Evolutionary conservation across 2,329 filamentous ascomycete genomes (phyloP), one percentile per base, ranked within the genome.

Genomic region (Periconia digitata): DNA sequence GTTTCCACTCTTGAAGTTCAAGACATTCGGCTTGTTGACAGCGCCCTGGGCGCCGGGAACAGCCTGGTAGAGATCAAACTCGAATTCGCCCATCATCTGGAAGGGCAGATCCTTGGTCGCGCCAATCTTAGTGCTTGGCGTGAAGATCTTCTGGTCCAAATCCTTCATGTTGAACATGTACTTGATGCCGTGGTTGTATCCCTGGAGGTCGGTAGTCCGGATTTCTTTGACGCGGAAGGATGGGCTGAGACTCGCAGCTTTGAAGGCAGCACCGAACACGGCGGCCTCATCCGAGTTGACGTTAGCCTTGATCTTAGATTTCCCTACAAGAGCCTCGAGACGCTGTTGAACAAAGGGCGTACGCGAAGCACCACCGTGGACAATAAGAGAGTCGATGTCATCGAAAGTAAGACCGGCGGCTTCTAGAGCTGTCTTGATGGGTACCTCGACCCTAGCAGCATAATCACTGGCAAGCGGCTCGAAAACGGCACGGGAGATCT

Each of bases 221-320:
- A 99, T 99, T 67, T 97, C 94, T 80, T 97, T 99, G 67, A 99
- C 94, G 53, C 91, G 87, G 84, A 99, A 99, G 69, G 89, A 92
- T 35, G 92, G 91, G 74, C 90, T 96, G 49, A 99, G 80, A 60
- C 90, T 85, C 44, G 94, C 94, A 43, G 90, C 94, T 67, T 92
- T 90, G 80, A 99, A 97, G 22, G 88, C 92, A 46, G 94, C 92
- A 61, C 94, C 94, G 71, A 97, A 95, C 8, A 95, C 94, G 43
- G 94, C 94, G 20, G 94, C 88, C 74, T 99, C 94, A 64, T 99
- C 94, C 10, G 92, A 89, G 75, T 99, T 99, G 67, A 99, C 94
- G 62, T 95, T 99, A 65, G 86, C 88, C 56, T 91, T 87, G 50
- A 99, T 79, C 77, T 95, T 96, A 43, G 87, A 84, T 7, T 85